These are phyloP conservation scores for Leccinum colubrinum DNA, from an alignment of 1,284 basidiomycete species.

Conservation along the genomic window DNA sequence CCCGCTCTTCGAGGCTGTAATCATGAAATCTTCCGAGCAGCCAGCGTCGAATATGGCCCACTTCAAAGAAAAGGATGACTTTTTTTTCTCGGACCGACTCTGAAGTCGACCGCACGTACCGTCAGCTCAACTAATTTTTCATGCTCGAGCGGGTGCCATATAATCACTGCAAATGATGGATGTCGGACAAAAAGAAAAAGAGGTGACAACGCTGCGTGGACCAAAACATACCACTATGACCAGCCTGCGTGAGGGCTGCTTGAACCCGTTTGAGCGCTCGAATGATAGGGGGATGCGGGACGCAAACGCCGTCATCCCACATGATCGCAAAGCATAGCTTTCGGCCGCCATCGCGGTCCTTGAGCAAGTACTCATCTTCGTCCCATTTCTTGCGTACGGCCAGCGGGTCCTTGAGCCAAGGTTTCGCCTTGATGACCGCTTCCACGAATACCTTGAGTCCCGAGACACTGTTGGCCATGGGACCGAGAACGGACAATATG, in stretches of 20 bases:
- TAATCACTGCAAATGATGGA: conserved; percentile 27
- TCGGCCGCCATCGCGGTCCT: conserved; percentile 56
- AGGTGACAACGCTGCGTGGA: neutral
- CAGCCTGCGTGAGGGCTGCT: conserved; percentile 57
- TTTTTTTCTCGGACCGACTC: neutral
- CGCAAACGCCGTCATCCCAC: conserved; percentile 58
- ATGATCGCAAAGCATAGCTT: conserved; percentile 61
- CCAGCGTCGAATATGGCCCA: conserved; percentile 42
- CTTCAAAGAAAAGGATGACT: conserved; percentile 22
- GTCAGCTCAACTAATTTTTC: conserved; percentile 32
- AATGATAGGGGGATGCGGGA: conserved; percentile 71
- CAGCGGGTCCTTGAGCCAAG: conserved; percentile 71
- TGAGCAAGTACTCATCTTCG: conserved; percentile 54
- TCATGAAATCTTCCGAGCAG: conserved; percentile 42
- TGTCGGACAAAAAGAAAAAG: conserved; percentile 2
- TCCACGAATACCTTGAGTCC: conserved; percentile 66
- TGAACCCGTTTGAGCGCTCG: conserved; percentile 62
- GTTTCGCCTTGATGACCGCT: conserved; percentile 52
- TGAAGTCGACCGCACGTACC: conserved; percentile 29
- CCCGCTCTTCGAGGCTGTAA: conserved; percentile 39
- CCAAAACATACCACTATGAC: conserved; percentile 56
- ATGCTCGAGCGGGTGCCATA: conserved; percentile 44
- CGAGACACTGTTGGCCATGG: conserved; percentile 56
- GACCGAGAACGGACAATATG: conserved; percentile 70
- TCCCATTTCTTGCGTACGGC: conserved; percentile 65